Conservation (phyloP, 2,329 filamentous ascomycete genomes). For the Eutypella sp. region DNA sequence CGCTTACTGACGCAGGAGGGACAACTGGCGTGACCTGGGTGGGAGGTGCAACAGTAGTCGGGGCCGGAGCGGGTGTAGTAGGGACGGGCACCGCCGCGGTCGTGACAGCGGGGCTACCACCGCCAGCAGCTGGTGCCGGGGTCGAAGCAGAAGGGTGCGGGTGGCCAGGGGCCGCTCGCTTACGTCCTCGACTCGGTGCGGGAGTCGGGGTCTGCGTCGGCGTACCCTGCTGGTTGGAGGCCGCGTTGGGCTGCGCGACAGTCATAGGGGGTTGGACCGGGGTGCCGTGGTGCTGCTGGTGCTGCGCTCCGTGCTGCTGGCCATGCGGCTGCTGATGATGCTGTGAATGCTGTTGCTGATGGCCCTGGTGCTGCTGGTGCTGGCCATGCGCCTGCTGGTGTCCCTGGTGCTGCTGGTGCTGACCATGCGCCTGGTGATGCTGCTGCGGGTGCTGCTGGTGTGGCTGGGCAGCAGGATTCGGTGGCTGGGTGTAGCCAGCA, state of each 20-base stretch:
- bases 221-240: slow-evolving; percentile 29
- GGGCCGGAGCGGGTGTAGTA: slow-evolving; percentile 30
- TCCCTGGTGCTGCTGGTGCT: slow-evolving; percentile 8
- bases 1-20: slow-evolving; percentile 24
- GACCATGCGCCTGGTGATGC: slow-evolving; percentile 28
- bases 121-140: slow-evolving; percentile 18
- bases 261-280: slow-evolving; percentile 32
- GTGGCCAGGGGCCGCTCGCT: slow-evolving; percentile 27
- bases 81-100: slow-evolving; percentile 23
- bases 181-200: slow-evolving; percentile 28
- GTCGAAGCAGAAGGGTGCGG: slow-evolving; percentile 22
- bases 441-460: slow-evolving; percentile 29
- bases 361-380: slow-evolving; percentile 33
- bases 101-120: slow-evolving; percentile 31
- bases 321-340: slow-evolving; percentile 22
- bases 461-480: slow-evolving; percentile 28
- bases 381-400: slow-evolving; percentile 24
- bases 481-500: slow-evolving; percentile 23
- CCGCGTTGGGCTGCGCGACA: slow-evolving; percentile 25
- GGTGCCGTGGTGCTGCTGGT: slow-evolving; percentile 29
- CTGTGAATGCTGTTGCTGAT: slow-evolving; percentile 25
- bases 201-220: slow-evolving; percentile 29
- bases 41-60: slow-evolving; percentile 24
- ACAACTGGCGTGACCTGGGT: slow-evolving; percentile 26
- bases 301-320: slow-evolving; percentile 25